phyloP scores from a whole-genome alignment of 2,329 filamentous ascomycete species.

The Fulvia fulva region DNA sequence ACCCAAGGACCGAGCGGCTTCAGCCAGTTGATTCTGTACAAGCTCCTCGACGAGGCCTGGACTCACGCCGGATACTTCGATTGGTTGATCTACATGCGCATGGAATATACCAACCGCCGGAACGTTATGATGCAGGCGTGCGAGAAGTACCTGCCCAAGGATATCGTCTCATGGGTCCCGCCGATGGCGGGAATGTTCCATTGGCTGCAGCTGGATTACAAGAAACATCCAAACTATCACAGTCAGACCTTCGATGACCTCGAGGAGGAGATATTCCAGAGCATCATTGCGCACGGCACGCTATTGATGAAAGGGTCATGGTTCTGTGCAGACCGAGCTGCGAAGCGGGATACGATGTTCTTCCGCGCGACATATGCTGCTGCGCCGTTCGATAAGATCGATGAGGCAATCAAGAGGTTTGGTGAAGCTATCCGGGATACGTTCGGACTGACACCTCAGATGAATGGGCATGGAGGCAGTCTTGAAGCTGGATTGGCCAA shows the following conservation, averaged over 20 bases:
- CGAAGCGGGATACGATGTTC: constrained; percentile 60
- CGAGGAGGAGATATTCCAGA: constrained; percentile 82
- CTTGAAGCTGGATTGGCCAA: background rate
- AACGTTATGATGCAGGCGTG: constrained; percentile 76
- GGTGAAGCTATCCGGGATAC: constrained; percentile 65
- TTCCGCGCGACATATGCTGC: constrained; percentile 89
- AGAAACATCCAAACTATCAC: constrained; percentile 58
- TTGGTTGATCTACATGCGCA: constrained; percentile 80
- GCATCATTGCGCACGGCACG: constrained; percentile 70
- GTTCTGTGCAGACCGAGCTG: constrained; percentile 73
- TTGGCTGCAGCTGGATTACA: constrained; percentile 68
- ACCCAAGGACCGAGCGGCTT: constrained; percentile 84
- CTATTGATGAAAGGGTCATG: constrained; percentile 82
- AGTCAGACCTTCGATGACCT: constrained; percentile 57
- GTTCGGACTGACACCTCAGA: constrained; percentile 44
- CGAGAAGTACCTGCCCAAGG: constrained; percentile 68
- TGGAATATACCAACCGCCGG: constrained; percentile 75
- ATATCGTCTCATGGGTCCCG: constrained; percentile 73
- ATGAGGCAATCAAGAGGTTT: constrained; percentile 57
- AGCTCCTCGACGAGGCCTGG: constrained; percentile 90
- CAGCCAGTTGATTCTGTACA: constrained; percentile 78
- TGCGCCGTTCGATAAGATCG: constrained; percentile 54
- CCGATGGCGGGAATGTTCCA: constrained; percentile 93
- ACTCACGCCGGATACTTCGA: constrained; percentile 84
- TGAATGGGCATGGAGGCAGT: background rate